Evolutionary conservation across 441 rosid genomes (phyloP), one percentile per base, ranked within the genome.

Genomic region (Oxalis stricta): DNA sequence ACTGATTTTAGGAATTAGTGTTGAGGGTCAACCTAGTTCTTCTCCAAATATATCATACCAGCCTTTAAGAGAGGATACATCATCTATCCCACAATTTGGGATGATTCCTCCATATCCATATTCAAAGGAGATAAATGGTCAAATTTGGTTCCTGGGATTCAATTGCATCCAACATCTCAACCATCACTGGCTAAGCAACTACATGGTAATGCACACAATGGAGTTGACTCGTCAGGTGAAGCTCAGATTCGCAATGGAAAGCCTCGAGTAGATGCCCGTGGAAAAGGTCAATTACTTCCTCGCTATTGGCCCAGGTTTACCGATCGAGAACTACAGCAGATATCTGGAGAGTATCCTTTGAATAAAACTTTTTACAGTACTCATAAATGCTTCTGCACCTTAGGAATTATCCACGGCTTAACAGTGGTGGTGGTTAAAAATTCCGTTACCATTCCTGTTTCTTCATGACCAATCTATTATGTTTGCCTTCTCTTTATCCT

Each of bases 341-440:
- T 69, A 29, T 65, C 94, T 42, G 88, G 73, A 60, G 86, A 82
- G 99, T 92, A 92, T 92, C 99, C 93, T 84, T 68, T 68, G 44
- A 35, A 43, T 59, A 38, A 41, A 33, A 48, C 36, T 22, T 31
- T 45, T 22, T 22, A 42, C 26, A 16, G 52, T 31, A 45, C 19
- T 52, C 16, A 20, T 21, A 50, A 50, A 8, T 30, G 44, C 19
- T 34, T 52, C 33, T 12, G 15, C 14, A 23, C 12, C 18, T 13
- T 13, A 53, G 18, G n/a, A n/a, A 41, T 33, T 28, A 24, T 39
- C 37, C 7, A 41, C 46, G 35, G 22, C 45, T 19, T 21, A 1
- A 28, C 11, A 20, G 3, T 28, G 5, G 8, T 16, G 28, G 15
- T 31, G 9, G 33, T 35, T 39, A 23, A 24, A 38, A 16, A 24